phyloP scores from a whole-genome alignment of 495 filamentous ascomycete genomes.

The Penicillium silybi region DNA sequence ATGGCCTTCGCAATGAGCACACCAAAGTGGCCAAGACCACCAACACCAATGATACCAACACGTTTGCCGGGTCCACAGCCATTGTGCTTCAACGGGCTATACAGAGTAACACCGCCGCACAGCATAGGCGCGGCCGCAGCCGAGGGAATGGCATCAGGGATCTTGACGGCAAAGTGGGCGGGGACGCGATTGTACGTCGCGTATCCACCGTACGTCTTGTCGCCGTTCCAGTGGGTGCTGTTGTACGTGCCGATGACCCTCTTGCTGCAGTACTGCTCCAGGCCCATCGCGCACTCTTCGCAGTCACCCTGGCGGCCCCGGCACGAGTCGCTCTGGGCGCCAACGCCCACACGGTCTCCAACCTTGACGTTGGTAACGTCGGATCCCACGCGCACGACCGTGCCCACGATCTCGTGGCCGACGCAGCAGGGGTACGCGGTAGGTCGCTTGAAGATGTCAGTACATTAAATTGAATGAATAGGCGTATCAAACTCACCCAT shows the following conservation, averaged over 20 bases:
- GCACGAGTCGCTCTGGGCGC: slow-evolving; percentile 75
- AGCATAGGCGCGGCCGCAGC: slow-evolving; percentile 75
- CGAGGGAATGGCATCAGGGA: slow-evolving; percentile 60
- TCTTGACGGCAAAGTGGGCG: slow-evolving; percentile 72
- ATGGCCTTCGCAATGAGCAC: slow-evolving; percentile 61
- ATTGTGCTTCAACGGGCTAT: slow-evolving; percentile 68
- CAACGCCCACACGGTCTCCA: slow-evolving; percentile 87
- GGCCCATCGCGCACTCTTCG: slow-evolving; percentile 59
- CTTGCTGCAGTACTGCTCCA: slow-evolving; percentile 64
- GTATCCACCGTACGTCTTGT: slow-evolving; percentile 66
- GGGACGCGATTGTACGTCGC: slow-evolving; percentile 69
- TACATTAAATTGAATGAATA: not conserved
- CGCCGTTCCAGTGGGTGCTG: slow-evolving; percentile 42
- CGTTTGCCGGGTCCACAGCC: slow-evolving; percentile 74
- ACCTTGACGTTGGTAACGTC: slow-evolving; percentile 64
- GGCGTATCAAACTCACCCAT: slow-evolving; percentile 48
- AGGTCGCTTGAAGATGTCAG: slow-evolving; percentile 28
- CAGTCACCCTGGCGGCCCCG: slow-evolving; percentile 57
- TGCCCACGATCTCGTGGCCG: slow-evolving; percentile 83
- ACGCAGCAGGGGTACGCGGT: slow-evolving; percentile 69
- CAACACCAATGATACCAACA: slow-evolving; percentile 81
- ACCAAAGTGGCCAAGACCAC: slow-evolving; percentile 74
- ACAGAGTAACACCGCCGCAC: slow-evolving; percentile 79
- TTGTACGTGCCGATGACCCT: slow-evolving; percentile 50
- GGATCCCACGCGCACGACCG: slow-evolving; percentile 67